These are phyloP conservation scores for Telopea speciosissima DNA, from an alignment of 177 flowering plant genomes.

Conservation along the genomic window DNA sequence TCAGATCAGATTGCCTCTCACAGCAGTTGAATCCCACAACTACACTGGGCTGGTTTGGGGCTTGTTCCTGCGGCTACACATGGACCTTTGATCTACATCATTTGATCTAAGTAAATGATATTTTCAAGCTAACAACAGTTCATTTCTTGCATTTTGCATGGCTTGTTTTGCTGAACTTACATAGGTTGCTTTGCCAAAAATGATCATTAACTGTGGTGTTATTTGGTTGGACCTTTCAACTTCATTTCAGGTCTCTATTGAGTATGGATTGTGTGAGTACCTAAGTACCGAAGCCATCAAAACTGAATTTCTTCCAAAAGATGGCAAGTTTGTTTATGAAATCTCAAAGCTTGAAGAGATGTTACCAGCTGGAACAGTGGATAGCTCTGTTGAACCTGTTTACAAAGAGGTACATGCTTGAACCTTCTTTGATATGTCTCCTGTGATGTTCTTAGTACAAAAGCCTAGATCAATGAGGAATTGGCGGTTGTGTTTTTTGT, in stretches of 20 bases:
- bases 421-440: neutral
- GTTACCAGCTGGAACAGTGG: slow-evolving; percentile 69
- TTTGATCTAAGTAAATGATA: neutral
- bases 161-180: neutral
- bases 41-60: no score
- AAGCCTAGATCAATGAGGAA: no score
- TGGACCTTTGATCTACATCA: no score
- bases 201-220: neutral
- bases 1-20: no score
- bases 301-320: slow-evolving; percentile 39
- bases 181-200: neutral
- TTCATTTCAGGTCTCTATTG: slow-evolving; percentile 39
- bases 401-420: slow-evolving; percentile 53
- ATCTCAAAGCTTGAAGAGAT: slow-evolving; percentile 54
- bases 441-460: neutral
- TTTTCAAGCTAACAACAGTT: neutral
- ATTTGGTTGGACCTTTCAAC: neutral
- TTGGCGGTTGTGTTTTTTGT: neutral
- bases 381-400: slow-evolving; percentile 39
- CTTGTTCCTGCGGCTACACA: no score
- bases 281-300: slow-evolving; percentile 50
- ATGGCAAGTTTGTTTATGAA: slow-evolving; percentile 52
- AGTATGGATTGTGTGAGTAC: slow-evolving; percentile 78
- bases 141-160: neutral
- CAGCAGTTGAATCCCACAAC: no score